Conservation (phyloP, 2,329 filamentous ascomycete species). For the Pseudocercospora fijiensis region DNA sequence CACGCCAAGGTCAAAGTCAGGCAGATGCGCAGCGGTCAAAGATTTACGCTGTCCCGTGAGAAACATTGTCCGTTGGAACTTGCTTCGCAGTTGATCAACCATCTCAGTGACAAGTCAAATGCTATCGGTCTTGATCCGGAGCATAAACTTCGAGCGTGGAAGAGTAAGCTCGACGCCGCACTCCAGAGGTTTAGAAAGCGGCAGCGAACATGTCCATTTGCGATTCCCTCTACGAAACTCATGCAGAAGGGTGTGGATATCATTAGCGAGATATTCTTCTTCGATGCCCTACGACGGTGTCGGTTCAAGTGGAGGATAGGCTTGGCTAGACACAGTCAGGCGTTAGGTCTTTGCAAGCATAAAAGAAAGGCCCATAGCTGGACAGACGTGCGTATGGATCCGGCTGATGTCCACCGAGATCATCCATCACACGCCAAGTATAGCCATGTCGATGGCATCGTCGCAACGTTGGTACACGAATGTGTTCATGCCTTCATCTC, state of each 20-base stretch:
- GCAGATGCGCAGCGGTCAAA: background rate
- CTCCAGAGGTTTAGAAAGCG: background rate
- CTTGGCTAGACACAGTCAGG: background rate
- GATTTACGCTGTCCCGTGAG: background rate
- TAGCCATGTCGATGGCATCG: background rate
- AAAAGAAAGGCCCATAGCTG: too few species aligned
- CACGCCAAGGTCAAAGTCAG: background rate
- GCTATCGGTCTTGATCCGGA: background rate
- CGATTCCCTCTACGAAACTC: background rate
- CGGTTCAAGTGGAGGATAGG: background rate
- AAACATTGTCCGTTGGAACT: background rate
- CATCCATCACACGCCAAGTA: background rate
- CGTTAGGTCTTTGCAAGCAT: background rate
- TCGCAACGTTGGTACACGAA: slow-evolving; percentile 10
- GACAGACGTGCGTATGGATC: background rate
- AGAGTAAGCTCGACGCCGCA: background rate
- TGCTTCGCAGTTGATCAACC: background rate
- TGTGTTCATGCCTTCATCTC: slow-evolving; percentile 11
- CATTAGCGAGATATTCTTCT: slow-evolving; percentile 11
- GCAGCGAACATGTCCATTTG: too few species aligned
- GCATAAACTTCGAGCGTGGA: background rate
- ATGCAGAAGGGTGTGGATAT: slow-evolving; percentile 2
- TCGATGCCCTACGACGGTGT: background rate
- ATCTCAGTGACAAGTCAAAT: background rate
- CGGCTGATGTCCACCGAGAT: background rate